Conservation (phyloP, 805 yeast genomes). For the Yamadazyma akitaensis region DNA sequence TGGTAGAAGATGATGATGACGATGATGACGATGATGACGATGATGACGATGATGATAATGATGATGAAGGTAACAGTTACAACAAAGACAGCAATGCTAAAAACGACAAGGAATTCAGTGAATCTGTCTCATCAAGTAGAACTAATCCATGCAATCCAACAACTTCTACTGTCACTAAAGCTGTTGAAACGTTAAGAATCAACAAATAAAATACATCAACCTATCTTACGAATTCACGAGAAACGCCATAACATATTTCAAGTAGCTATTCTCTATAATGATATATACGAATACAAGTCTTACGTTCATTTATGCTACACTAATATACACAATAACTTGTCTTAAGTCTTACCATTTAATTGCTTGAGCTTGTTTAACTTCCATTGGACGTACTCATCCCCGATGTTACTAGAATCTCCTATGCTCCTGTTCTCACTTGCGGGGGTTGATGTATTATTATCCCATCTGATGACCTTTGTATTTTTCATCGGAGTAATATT, state of each 20-base stretch:
- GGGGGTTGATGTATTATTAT: constrained; percentile 14
- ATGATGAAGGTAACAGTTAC: constrained; percentile 21
- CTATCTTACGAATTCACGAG: constrained; percentile 3
- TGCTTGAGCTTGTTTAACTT: constrained; percentile 33
- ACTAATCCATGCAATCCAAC: not conserved
- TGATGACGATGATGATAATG: constrained; percentile 23
- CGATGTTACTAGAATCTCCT: constrained; percentile 36
- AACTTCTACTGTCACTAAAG: not conserved
- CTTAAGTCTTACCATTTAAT: constrained; percentile 10
- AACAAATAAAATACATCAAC: not conserved
- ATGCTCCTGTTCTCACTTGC: constrained; percentile 15
- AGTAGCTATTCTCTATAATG: not conserved
- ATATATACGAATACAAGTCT: not conserved
- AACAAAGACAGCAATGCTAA: constrained; percentile 16
- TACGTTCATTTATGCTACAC: constrained; percentile 3
- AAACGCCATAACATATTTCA: not conserved
- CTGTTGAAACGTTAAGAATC: not conserved
- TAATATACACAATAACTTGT: not conserved
- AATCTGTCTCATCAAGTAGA: not conserved
- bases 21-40: constrained; percentile 46
- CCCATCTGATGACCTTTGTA: constrained; percentile 5
- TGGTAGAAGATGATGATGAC: constrained; percentile 44
- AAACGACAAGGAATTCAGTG: not conserved
- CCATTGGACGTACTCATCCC: constrained; percentile 42
- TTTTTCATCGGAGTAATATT: constrained; percentile 13